Base-by-base conservation (phyloP, 2,329 filamentous ascomycete genomes). In the Pleomassaria siparia region DNA sequence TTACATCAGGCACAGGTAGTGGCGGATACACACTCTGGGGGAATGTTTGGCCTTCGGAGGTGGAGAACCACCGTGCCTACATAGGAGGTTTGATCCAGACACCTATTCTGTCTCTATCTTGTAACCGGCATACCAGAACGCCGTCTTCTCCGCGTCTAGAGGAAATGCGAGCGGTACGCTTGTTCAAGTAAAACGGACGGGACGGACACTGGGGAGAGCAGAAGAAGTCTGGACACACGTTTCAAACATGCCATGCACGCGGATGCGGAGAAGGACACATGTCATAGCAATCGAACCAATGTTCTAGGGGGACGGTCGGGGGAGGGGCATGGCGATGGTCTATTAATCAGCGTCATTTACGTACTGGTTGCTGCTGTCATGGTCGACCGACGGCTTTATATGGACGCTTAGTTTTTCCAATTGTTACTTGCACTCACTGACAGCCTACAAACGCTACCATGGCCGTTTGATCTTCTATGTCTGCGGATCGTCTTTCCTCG, bases 121-220 rank as follows among this genome's bases (percentile, higher is more conserved):
- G n/a, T n/a, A n/a, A 41, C 30, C 18, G 35, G 29, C 26, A 10
- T 32, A n/a, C 9, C 25, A 13, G 41, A 20, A 30, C 6, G 28
- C 42, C 37, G 41, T 24, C 8, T 24, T 44, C 9, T 47, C 44
- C 26, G 48, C 32, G 18, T 18, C 32, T 16, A 25, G 18, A 11
- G 16, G n/a, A 40, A 12, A 22, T 3, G 20, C 11, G 22, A 22
- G 25, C 42, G 24, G 33, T 26, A 26, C 36, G 20, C 30, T 29
- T 29, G 21, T 30, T 18, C 26, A n/a, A 18, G 13, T 29, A 12
- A 25, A 30, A 8, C 30, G 30, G 41, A 29, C 30, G 49, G 39
- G 41, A 53, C 53, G 47, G 53, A 53, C 12, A 55, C 53, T 53
- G 53, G 53, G 53, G 50, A 48, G 50, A 42, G 28, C 21, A 16